A percentile compares a stretch with the other conserved stretches of the same genome.
phyloP scores from a whole-genome alignment of 73 alveolate genomes.

The Stentor coeruleus region DNA sequence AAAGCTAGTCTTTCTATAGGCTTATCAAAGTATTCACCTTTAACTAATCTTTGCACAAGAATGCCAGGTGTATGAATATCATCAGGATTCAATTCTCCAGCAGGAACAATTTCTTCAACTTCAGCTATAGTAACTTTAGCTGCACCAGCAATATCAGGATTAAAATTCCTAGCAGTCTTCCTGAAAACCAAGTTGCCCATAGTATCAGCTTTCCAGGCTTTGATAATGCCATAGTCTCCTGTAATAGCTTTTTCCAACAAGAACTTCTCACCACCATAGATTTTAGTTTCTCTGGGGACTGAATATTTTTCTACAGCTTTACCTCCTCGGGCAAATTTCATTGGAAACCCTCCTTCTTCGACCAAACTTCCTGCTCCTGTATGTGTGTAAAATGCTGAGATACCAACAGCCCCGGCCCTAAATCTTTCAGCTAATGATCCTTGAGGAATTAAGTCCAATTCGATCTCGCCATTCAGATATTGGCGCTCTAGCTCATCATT shows the following conservation, averaged over 20 bases:
- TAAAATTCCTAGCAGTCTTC: conserved; percentile 79
- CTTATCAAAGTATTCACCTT: conserved; percentile 57
- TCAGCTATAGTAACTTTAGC: conserved; percentile 74
- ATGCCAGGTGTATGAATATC: conserved; percentile 81
- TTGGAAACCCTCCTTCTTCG: neutral
- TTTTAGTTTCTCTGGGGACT: conserved; percentile 37
- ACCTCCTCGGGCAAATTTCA: conserved; percentile 8
- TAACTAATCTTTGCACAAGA: conserved; percentile 71
- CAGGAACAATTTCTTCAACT: conserved; percentile 72
- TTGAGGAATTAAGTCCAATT: conserved; percentile 70
- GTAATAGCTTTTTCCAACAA: conserved; percentile 63
- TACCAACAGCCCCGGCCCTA: conserved; percentile 25
- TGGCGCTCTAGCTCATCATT: conserved; percentile 43
- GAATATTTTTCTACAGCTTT: conserved; percentile 27
- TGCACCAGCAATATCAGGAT: conserved; percentile 64
- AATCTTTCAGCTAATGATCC: conserved; percentile 54
- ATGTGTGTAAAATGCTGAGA: conserved; percentile 17
- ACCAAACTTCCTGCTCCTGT: conserved; percentile 5
- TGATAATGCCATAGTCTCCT: conserved; percentile 70
- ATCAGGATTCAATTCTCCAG: conserved; percentile 71
- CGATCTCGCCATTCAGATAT: conserved; percentile 60
- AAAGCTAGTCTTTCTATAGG: conserved; percentile 60
- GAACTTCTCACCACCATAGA: conserved; percentile 50
- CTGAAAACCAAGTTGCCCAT: conserved; percentile 66
- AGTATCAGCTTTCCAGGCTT: conserved; percentile 75